Base-by-base conservation (phyloP, 225 moss, liverwort and hornwort genomes). In the Physcomitrium patens region DNA sequence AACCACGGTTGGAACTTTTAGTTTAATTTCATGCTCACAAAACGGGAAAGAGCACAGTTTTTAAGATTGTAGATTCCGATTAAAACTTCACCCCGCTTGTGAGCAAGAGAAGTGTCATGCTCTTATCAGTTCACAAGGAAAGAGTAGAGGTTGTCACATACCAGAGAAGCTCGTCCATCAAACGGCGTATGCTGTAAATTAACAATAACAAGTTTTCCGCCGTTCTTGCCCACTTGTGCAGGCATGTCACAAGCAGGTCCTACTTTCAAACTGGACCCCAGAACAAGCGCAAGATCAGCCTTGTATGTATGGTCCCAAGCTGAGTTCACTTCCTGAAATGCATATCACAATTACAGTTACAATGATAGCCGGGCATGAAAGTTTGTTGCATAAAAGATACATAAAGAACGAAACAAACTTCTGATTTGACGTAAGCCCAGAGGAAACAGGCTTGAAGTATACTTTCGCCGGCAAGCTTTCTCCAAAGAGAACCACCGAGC, bases 221-320 rank as follows among this genome's bases (percentile, higher is more conserved):
- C 95, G 55, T 83, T 89, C 45, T 86, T 90, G 63, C 87, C 81
- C 46, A 96, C 89, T 76, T 87, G 88, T 5, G 78, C 91, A 70
- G 95, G 95, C 84, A 96, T 88, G 65, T 96, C 93, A 90, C 95
- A 96, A 58, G 95, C 95, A 75, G 95, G 95, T 70, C 88, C 91
- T 37, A 96, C 95, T 84, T 81, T 85, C 73, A 96, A 78, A 80
- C 95, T 96, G 71, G 93, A 91, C 22, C 95, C 95, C 71, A 96
- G 82, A 17, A 96, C 95, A 76, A 96, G 70, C 43, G 91, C 93
- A 26, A 93, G 75, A 78, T 91, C 93, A 68, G 93, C 95, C 70
- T 80, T 82, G 64, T 91, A 80, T 74, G 95, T 80, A 60, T 93
- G 88, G 47, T 93, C 81, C 85, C 87, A 86, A 37, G 95, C 93